These are phyloP conservation scores for Auriscalpium vulgare DNA, from an alignment of 768 basidiomycete species.

Conservation along the genomic window DNA sequence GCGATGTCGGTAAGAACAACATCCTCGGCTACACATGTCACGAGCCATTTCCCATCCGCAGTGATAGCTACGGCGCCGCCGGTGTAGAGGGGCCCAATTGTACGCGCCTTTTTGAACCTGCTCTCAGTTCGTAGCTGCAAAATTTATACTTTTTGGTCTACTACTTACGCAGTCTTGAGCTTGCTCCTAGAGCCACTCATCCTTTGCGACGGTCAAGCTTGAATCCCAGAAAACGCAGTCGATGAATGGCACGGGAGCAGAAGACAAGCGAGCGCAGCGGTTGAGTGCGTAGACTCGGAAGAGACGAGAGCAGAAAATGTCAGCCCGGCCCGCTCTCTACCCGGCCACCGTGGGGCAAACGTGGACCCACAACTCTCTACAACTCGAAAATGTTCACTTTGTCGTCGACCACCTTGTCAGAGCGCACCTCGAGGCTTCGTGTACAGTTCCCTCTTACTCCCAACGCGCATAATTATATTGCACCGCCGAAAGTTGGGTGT, in stretches of 20 bases:
- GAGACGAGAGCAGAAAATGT: no score
- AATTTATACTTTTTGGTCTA: not conserved
- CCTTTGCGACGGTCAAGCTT: not conserved
- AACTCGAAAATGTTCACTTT: no score
- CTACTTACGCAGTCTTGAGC: conserved; percentile 58
- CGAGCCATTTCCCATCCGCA: conserved; percentile 66
- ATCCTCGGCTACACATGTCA: conserved; percentile 85
- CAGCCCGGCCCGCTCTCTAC: not conserved
- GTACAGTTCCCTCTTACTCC: no score
- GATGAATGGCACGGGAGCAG: no score
- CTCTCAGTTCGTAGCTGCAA: no score
- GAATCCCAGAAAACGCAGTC: no score
- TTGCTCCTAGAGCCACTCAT: conserved; percentile 21
- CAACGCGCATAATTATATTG: no score
- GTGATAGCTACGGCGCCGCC: conserved; percentile 79
- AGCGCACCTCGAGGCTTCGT: not conserved
- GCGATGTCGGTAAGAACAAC: conserved; percentile 76
- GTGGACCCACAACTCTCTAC: no score
- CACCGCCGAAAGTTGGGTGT: no score
- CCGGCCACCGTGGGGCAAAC: not conserved
- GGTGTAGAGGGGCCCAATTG: conserved; percentile 79
- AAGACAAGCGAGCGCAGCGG: no score
- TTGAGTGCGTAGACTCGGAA: no score
- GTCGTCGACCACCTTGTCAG: not conserved
- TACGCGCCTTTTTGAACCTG: conserved; percentile 71